Conservation (phyloP, 345 rosid species). For the Ailanthus altissimus region DNA sequence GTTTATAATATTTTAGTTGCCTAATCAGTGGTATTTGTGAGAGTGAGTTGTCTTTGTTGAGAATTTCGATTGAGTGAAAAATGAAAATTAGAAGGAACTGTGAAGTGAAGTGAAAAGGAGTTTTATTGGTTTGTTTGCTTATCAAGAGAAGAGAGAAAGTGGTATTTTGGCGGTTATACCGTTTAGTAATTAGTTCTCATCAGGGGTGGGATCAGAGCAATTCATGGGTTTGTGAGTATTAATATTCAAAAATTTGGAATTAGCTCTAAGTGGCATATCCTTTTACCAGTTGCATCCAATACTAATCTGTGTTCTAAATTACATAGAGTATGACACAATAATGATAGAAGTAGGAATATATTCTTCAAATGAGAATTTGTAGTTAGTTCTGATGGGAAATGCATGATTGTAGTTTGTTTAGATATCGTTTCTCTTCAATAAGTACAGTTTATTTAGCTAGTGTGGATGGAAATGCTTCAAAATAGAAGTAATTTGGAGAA, state of each 20-base stretch:
- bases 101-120: neutral
- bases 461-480: neutral
- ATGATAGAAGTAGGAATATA: neutral
- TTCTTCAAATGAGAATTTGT: neutral
- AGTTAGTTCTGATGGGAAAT: neutral
- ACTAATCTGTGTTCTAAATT: neutral
- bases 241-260: neutral
- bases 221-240: neutral
- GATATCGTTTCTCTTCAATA: neutral
- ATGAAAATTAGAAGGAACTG: neutral
- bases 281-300: neutral
- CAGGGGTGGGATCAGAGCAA: neutral
- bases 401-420: neutral
- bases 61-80: neutral
- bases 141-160: neutral
- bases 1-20: neutral
- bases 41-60: neutral
- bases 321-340: neutral
- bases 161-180: neutral
- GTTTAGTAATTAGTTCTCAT: neutral
- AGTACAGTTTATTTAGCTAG: neutral
- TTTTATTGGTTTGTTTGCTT: neutral
- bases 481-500: neutral
- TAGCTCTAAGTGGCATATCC: neutral
- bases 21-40: neutral